These are phyloP conservation scores for Massarina eburnea DNA, from an alignment of 2,329 filamentous ascomycete genomes.

Conservation along the genomic window DNA sequence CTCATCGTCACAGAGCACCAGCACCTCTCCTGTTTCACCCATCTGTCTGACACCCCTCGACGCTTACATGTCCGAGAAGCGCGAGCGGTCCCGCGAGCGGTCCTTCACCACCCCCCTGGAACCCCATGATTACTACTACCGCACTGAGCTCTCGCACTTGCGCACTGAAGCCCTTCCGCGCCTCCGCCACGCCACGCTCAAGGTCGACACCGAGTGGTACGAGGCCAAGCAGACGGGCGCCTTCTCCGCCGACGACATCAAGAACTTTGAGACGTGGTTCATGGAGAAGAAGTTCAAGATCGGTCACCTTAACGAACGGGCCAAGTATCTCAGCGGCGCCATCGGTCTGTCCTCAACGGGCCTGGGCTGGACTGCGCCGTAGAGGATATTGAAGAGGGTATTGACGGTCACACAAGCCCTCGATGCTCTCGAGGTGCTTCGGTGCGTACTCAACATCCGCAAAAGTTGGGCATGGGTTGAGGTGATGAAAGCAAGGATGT, in stretches of 20 bases:
- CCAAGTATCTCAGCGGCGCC: slow-evolving; percentile 27
- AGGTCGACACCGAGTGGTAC: slow-evolving; percentile 38
- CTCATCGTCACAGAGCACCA: slow-evolving; percentile 23
- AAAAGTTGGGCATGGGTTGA: slow-evolving; percentile 5
- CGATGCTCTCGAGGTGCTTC: slow-evolving; percentile 5
- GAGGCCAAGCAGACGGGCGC: slow-evolving; percentile 28
- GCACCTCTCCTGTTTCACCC: slow-evolving; percentile 27
- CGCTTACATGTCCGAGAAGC: slow-evolving; percentile 13
- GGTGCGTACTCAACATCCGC: not conserved
- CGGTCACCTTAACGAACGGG: slow-evolving; percentile 32
- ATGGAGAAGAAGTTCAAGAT: slow-evolving; percentile 37
- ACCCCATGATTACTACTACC: slow-evolving; percentile 36
- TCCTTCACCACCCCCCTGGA: slow-evolving; percentile 39
- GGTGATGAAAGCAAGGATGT: slow-evolving; percentile 10
- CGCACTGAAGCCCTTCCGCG: slow-evolving; percentile 45
- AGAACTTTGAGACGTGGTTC: slow-evolving; percentile 46
- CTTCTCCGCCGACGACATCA: slow-evolving; percentile 22
- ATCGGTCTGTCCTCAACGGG: slow-evolving; percentile 30
- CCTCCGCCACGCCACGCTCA: slow-evolving; percentile 44
- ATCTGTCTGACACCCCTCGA: slow-evolving; percentile 30
- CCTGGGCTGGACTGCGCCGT: slow-evolving; percentile 39
- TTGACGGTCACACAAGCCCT: slow-evolving; percentile 1
- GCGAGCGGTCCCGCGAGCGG: slow-evolving; percentile 24
- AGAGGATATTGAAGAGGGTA: slow-evolving; percentile 33
- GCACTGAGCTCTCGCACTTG: slow-evolving; percentile 42